Conservation (phyloP, 768 basidiomycete species). For the Hericium coralloides region DNA sequence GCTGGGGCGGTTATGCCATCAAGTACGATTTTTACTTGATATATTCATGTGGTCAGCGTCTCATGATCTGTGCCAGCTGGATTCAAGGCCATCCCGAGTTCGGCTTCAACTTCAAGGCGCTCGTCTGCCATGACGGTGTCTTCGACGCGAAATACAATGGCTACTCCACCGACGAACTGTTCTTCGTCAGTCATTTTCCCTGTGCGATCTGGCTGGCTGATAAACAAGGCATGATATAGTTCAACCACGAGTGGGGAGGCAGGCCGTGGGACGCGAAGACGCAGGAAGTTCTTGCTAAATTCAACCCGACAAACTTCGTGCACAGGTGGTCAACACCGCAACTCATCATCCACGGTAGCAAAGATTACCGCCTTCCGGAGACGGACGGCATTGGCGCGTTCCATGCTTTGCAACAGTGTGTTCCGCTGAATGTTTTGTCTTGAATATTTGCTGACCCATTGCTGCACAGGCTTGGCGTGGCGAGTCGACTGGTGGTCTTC, state of each 20-base stretch:
- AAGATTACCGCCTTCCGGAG: conserved; percentile 83
- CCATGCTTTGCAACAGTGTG: conserved; percentile 79
- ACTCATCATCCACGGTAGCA: conserved; percentile 78
- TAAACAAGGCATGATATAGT: conserved; percentile 30
- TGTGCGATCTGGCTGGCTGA: background rate
- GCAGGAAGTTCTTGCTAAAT: conserved; percentile 50
- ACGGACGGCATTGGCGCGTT: conserved; percentile 78
- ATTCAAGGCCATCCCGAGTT: conserved; percentile 91
- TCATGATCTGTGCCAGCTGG: conserved; percentile 48
- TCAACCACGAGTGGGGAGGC: conserved; percentile 84
- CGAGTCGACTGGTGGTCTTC: conserved; percentile 74
- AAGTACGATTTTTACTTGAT: conserved; percentile 41
- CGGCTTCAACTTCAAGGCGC: conserved; percentile 82
- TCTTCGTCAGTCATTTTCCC: conserved; percentile 53
- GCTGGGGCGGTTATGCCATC: conserved; percentile 85
- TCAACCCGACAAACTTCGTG: conserved; percentile 76
- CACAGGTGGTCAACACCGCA: conserved; percentile 81
- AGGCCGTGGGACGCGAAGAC: conserved; percentile 64
- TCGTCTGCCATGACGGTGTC: conserved; percentile 90
- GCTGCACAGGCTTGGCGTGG: conserved; percentile 48
- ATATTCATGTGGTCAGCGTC: background rate
- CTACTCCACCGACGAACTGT: conserved; percentile 87
- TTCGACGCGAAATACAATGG: conserved; percentile 75
- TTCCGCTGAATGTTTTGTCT: conserved; percentile 10
- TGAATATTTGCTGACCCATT: background rate